A percentile compares a stretch with the other conserved stretches of the same genome.
Conservation (phyloP, 306 rosid genomes). For the Dicorynia guianensis region DNA sequence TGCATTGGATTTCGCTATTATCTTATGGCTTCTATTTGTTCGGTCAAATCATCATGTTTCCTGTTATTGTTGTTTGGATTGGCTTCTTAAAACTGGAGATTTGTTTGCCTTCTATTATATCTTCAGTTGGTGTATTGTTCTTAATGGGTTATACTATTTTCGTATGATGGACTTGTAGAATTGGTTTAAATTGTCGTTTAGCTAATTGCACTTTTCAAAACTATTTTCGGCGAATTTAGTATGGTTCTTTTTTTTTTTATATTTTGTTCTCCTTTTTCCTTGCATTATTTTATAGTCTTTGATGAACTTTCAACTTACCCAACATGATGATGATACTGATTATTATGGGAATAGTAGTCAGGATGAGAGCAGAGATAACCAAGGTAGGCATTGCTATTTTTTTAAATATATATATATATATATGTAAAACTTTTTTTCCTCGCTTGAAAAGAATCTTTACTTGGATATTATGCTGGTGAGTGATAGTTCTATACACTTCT, state of each 20-base stretch:
- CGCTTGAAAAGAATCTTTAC: conserved; percentile 26
- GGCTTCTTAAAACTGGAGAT: neutral
- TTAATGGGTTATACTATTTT: conserved; percentile 8
- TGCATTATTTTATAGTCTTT: conserved; percentile 75
- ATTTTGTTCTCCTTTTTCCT: conserved; percentile 30
- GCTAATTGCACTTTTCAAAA: neutral
- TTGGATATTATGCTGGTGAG: conserved; percentile 37
- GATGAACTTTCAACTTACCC: conserved; percentile 94
- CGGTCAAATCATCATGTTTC: neutral
- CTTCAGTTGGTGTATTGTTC: neutral
- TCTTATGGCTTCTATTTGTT: conserved; percentile 12
- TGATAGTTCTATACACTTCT: conserved; percentile 18
- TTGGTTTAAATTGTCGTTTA: conserved; percentile 31
- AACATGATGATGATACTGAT: conserved; percentile 86
- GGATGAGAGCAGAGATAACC: conserved; percentile 98
- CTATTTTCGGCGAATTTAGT: conserved; percentile 18
- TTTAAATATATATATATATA: no score
- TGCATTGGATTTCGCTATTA: neutral
- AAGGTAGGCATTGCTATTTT: conserved; percentile 58
- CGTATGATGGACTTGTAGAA: conserved; percentile 23
- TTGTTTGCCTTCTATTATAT: conserved; percentile 8
- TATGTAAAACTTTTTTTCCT: no score
- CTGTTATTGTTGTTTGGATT: conserved; percentile 14
- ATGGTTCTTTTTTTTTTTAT: conserved; percentile 12
- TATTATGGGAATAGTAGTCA: conserved; percentile 96